phyloP scores from a whole-genome alignment of 2,329 filamentous ascomycete genomes.

The Tolypocladium pustulatum region DNA sequence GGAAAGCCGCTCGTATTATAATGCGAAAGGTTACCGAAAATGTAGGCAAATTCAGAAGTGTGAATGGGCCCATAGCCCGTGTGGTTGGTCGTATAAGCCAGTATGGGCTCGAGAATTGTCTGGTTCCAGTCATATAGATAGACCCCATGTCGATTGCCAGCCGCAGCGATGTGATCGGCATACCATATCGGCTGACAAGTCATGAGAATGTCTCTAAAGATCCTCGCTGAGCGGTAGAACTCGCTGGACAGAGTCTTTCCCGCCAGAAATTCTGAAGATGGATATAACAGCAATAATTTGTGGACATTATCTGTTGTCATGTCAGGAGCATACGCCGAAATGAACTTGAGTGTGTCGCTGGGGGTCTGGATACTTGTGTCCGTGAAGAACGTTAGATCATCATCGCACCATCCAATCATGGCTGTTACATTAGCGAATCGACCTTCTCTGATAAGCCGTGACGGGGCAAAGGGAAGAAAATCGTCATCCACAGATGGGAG shows the following conservation, averaged over 20 bases:
- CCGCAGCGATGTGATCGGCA: constrained; percentile 25
- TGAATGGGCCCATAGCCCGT: constrained; percentile 36
- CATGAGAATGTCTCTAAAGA: constrained; percentile 42
- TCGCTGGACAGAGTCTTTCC: constrained; percentile 30
- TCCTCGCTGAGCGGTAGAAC: constrained; percentile 37
- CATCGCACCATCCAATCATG: constrained; percentile 42
- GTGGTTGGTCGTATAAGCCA: constrained; percentile 19
- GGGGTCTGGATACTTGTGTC: constrained; percentile 25
- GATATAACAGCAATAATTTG: constrained; percentile 38
- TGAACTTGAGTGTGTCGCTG: constrained; percentile 26
- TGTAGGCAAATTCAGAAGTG: constrained; percentile 41
- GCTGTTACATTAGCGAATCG: constrained; percentile 54
- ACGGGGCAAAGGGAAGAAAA: constrained; percentile 29
- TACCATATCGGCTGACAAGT: constrained; percentile 34
- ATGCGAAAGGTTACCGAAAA: constrained; percentile 34
- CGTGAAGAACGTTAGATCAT: constrained; percentile 33
- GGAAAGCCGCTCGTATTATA: constrained; percentile 27
- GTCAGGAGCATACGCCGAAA: constrained; percentile 26
- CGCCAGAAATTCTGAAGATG: constrained; percentile 31
- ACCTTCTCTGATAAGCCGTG: constrained; percentile 42
- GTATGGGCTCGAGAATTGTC: constrained; percentile 35
- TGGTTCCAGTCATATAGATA: constrained; percentile 44
- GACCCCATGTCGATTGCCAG: constrained; percentile 26
- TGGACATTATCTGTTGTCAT: constrained; percentile 23
- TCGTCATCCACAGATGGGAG: constrained; percentile 33